A percentile compares a stretch with the other conserved stretches of the same genome.
Evolutionary conservation across 495 filamentous ascomycete species (phyloP).

Genomic region (Penicillium angulare): DNA sequence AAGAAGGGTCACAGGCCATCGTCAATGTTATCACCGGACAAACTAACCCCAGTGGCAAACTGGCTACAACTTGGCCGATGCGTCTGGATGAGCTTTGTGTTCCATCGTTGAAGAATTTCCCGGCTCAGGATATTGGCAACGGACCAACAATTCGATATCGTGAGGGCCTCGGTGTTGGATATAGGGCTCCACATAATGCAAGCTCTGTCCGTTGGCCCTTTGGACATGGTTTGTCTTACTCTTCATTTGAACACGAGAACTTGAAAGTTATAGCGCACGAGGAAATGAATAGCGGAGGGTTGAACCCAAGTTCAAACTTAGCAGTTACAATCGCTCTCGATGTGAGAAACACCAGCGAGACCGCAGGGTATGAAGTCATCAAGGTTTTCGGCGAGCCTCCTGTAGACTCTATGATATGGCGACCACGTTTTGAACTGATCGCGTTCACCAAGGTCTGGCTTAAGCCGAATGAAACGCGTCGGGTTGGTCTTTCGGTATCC

Average conservation of each 20-base stretch:
- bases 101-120: constrained; percentile 31
- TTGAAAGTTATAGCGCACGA: not conserved
- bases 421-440: not conserved
- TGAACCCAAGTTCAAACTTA: not conserved
- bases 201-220: constrained; percentile 30
- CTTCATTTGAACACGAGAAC: constrained; percentile 23
- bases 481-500: not conserved
- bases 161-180: constrained; percentile 23
- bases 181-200: constrained; percentile 31
- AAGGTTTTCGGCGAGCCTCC: constrained; percentile 1
- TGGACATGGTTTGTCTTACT: constrained; percentile 40
- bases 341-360: not conserved
- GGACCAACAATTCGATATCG: constrained; percentile 14
- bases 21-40: constrained; percentile 44
- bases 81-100: constrained; percentile 37
- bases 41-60: constrained; percentile 41
- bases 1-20: constrained; percentile 48
- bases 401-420: not conserved
- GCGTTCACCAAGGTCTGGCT: not conserved
- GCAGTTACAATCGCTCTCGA: not conserved
- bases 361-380: not conserved
- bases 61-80: constrained; percentile 36
- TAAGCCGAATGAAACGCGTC: not conserved
- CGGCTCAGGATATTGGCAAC: constrained; percentile 1
- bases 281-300: not conserved